Evolutionary conservation across 129 eudicot genomes (phyloP).

Genomic region (Heracleum sosnowskyi): DNA sequence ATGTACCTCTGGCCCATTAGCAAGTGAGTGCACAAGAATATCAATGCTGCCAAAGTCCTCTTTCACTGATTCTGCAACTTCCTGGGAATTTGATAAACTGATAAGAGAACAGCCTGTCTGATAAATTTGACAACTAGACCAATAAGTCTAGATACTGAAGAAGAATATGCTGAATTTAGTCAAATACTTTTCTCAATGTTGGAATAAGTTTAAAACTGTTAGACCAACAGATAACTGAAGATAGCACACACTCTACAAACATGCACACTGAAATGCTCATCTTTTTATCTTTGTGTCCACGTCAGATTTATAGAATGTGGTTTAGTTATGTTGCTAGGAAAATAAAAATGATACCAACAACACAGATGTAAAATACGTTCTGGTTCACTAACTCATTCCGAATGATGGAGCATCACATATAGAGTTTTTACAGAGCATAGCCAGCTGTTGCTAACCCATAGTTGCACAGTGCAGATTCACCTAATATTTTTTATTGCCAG

Average conservation of each 20-base stretch:
- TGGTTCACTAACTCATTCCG: background rate
- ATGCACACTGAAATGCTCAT: background rate
- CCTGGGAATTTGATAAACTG: conserved; percentile 33
- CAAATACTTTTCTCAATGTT: background rate
- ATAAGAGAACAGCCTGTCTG: background rate
- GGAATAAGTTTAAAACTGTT: background rate
- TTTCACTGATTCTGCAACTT: conserved; percentile 85
- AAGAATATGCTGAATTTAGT: background rate
- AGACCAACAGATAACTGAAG: background rate
- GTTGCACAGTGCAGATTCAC: background rate
- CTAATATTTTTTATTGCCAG: background rate
- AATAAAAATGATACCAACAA: background rate
- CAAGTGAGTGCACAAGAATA: conserved; percentile 95
- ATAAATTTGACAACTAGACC: background rate
- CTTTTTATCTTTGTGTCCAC: background rate
- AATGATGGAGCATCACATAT: background rate
- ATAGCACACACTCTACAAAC: background rate
- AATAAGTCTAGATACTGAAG: background rate
- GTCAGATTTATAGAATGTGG: background rate
- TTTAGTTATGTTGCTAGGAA: background rate
- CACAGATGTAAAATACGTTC: background rate
- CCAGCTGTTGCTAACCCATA: conserved; percentile 1
- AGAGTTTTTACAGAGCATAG: background rate
- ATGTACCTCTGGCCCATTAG: conserved; percentile 92
- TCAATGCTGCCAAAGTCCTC: conserved; percentile 93